Evolutionary conservation across 2,329 filamentous ascomycete genomes (phyloP), one percentile per base, ranked within the genome.

Genomic region (Fusarium keratoplasticum): DNA sequence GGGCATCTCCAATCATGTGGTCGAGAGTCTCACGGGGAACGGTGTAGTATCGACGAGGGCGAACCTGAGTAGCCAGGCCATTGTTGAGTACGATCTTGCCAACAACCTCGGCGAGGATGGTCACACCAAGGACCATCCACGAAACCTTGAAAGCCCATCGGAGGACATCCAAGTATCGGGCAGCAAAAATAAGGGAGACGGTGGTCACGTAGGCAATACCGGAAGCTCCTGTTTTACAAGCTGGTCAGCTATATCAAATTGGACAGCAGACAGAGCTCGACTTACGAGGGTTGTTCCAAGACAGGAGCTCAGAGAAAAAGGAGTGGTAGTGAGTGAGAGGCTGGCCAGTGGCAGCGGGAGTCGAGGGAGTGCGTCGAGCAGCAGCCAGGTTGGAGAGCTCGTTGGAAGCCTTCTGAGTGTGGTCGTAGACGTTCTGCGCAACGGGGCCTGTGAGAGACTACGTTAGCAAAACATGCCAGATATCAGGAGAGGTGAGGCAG

Each of bases 251-350:
- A 71, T 66, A 64, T 67, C 33, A 29, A 36, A 25, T 36, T 40
- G 35, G 7, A 16, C 35, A 47, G 61, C 25, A 59, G 54, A 29
- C 47, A 25, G 55, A 36, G 64, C 40, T 70, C 33, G 29, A 86
- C 88, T 80, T 86, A 91, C 90, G 88, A 80, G 90, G 90, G 81
- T 92, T 91, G 80, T 91, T 87, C 90, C 91, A 93, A 75, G 91
- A 92, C 71, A 93, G 85, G 66, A 93, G 86, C 81, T 92, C 90
- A 60, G 88, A 89, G 83, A 93, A 93, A 83, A 93, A 90, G 18
- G 90, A 93, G 84, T 93, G 91, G 81, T 93, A 93, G 82, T 92
- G 90, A 68, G 90, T 92, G 79, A 92, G 82, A 60, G 88, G 88
- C 82, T 92, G 89, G 77, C 89, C 89, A 55, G 89, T 91, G 71